A percentile compares a stretch with the other conserved stretches of the same genome.
phyloP scores from a whole-genome alignment of 805 yeast species.

The Spencermartinsiella europaea region DNA sequence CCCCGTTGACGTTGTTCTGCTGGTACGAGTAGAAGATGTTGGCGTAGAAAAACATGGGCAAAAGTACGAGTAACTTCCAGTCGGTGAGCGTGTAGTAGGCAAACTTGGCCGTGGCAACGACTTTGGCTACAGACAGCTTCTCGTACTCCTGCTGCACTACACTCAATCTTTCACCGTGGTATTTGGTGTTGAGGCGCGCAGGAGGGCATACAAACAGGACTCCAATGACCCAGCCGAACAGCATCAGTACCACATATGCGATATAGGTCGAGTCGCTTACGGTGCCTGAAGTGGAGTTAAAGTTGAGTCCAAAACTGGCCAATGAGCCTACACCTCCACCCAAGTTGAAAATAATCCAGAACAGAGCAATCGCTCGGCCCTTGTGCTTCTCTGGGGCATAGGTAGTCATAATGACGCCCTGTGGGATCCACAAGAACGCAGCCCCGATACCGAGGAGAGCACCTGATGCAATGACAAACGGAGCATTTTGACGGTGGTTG shows the following conservation, averaged over 20 bases:
- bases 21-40: constrained; percentile 65
- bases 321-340: constrained; percentile 59
- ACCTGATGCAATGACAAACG: constrained; percentile 53
- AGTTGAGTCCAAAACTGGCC: constrained; percentile 51
- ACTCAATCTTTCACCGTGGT: constrained; percentile 16
- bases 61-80: constrained; percentile 28
- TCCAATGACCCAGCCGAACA: constrained; percentile 39
- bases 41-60: constrained; percentile 60
- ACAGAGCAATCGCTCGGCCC: constrained; percentile 50
- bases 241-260: constrained; percentile 51
- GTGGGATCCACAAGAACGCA: constrained; percentile 53
- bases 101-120: constrained; percentile 11
- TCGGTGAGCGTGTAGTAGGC: constrained; percentile 10
- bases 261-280: constrained; percentile 48
- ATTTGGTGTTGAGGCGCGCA: constrained; percentile 7
- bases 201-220: constrained; percentile 16
- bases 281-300: constrained; percentile 34
- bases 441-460: constrained; percentile 55
- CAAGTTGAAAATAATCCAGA: constrained; percentile 57
- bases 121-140: constrained; percentile 10
- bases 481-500: constrained; percentile 43
- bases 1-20: constrained; percentile 52
- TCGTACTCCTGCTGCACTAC: constrained; percentile 8
- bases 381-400: constrained; percentile 48
- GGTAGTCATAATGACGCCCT: constrained; percentile 50